A percentile compares a stretch with the other conserved stretches of the same genome.
These are phyloP conservation scores for Hypoxylon intermedium DNA, from an alignment of 495 filamentous ascomycete species.

Conservation along the genomic window DNA sequence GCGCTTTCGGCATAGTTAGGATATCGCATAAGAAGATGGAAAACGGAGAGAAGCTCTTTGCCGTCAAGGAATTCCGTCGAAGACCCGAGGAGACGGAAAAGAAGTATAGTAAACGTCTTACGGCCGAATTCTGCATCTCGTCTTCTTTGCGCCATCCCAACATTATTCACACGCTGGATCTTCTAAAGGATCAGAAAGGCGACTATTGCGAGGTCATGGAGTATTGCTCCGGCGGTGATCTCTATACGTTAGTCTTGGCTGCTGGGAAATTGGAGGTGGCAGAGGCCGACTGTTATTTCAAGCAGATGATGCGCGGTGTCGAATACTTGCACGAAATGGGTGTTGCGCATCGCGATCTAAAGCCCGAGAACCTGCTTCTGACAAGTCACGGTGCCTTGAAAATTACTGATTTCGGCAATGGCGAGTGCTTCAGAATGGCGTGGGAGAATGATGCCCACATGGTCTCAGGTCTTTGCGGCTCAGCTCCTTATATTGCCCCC, in stretches of 20 bases:
- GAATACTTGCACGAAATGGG: slow-evolving; percentile 99
- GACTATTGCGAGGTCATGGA: slow-evolving; percentile 99
- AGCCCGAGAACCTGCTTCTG: slow-evolving; percentile 94
- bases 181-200: slow-evolving; percentile 93
- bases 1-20: slow-evolving; percentile 95
- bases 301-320: slow-evolving; percentile 98
- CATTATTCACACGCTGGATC: slow-evolving; percentile 96
- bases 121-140: slow-evolving; percentile 99
- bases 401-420: slow-evolving; percentile 99
- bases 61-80: slow-evolving; percentile 97
- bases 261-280: slow-evolving; percentile 90
- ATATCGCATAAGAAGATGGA: slow-evolving; percentile 97
- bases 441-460: slow-evolving; percentile 99
- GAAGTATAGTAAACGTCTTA: slow-evolving; percentile 97
- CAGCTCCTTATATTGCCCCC: slow-evolving; percentile 95
- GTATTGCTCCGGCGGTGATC: slow-evolving; percentile 94
- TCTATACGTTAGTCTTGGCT: slow-evolving; percentile 92
- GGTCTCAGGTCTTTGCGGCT: slow-evolving; percentile 95
- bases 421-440: slow-evolving; percentile 99
- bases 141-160: slow-evolving; percentile 96
- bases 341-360: slow-evolving; percentile 95
- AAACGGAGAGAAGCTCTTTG: slow-evolving; percentile 91
- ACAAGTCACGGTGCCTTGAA: slow-evolving; percentile 95
- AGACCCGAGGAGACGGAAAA: slow-evolving; percentile 91
- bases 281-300: slow-evolving; percentile 98